Percentiles rank a stretch among this genome's conserved stretches.
phyloP scores from a whole-genome alignment of 2,329 filamentous ascomycete species.

The Aphanoascus verrucosus region DNA sequence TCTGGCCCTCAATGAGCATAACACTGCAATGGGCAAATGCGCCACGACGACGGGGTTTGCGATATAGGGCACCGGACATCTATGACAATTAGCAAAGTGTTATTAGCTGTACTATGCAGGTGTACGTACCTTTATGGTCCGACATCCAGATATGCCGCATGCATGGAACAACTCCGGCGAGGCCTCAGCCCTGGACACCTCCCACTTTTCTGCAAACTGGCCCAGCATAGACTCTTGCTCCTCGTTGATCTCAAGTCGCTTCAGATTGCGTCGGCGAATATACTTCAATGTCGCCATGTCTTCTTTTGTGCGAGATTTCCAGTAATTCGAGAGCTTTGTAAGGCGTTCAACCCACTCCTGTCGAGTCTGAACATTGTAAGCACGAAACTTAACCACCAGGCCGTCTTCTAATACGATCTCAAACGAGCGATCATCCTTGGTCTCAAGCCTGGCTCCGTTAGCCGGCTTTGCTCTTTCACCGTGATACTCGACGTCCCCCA shows the following conservation, averaged over 20 bases:
- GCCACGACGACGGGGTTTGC: conserved; percentile 52
- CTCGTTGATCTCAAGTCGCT: conserved; percentile 53
- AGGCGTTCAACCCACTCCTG: conserved; percentile 54
- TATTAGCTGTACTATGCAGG: neutral
- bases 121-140: conserved; percentile 42
- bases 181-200: conserved; percentile 53
- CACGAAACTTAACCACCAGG: conserved; percentile 50
- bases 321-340: conserved; percentile 48
- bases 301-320: conserved; percentile 46
- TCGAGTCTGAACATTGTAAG: conserved; percentile 47
- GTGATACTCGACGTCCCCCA: conserved; percentile 48
- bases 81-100: conserved; percentile 17
- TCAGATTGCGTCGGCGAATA: conserved; percentile 48
- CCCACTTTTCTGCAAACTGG: conserved; percentile 58
- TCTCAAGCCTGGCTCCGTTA: conserved; percentile 42
- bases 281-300: conserved; percentile 50
- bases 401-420: conserved; percentile 53
- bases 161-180: conserved; percentile 56
- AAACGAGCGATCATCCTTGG: conserved; percentile 49
- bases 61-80: conserved; percentile 52
- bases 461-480: conserved; percentile 23
- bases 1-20: conserved; percentile 49
- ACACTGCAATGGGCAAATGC: conserved; percentile 53
- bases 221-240: conserved; percentile 54
- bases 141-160: conserved; percentile 53